Conservation (phyloP, 768 basidiomycete species). For the Rhizopogon vinicolor region DNA sequence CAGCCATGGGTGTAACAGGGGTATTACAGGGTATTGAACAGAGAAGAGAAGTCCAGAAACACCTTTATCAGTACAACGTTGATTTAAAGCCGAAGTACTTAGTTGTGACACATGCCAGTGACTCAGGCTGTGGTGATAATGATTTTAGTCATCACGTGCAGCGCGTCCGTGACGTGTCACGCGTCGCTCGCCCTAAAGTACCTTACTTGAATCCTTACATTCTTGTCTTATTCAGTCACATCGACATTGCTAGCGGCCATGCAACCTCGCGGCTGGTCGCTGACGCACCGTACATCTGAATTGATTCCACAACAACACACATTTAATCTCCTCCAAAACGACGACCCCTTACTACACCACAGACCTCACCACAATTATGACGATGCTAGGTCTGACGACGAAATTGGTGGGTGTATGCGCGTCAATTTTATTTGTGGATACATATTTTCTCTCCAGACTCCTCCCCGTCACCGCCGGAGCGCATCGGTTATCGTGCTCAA, state of each 20-base stretch:
- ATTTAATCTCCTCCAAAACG: background rate
- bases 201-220: background rate
- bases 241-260: background rate
- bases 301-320: background rate
- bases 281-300: background rate
- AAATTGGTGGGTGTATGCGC: slow-evolving; percentile 24
- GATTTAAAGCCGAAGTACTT: background rate
- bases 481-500: background rate
- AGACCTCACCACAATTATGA: slow-evolving; percentile 2
- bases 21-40: slow-evolving; percentile 11
- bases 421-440: background rate
- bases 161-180: slow-evolving; percentile 23
- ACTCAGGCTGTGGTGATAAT: background rate
- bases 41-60: background rate
- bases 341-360: background rate
- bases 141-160: slow-evolving; percentile 18
- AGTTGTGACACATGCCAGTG: background rate
- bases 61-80: slow-evolving; percentile 1
- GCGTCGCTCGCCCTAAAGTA: background rate
- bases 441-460: slow-evolving; percentile 27
- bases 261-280: background rate
- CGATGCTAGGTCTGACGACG: slow-evolving; percentile 6
- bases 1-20: slow-evolving; percentile 14
- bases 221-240: background rate
- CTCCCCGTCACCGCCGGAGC: slow-evolving; percentile 32